Evolutionary conservation across 2,329 filamentous ascomycete species (phyloP), one percentile per base, ranked within the genome.

Genomic region (Dothistroma septosporum): DNA sequence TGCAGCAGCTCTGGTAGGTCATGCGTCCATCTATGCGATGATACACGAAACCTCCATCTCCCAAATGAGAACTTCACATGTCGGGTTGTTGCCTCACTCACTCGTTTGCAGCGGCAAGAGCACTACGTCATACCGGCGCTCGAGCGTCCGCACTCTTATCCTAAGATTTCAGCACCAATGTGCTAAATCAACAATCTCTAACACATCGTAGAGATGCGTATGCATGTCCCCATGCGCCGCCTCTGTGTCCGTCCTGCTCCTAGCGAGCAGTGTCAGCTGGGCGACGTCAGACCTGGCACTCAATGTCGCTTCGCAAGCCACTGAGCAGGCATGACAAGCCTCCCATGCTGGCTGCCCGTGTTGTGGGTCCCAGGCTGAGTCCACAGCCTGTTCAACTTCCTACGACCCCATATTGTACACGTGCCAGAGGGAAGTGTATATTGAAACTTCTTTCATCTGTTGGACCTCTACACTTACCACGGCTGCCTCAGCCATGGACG

Each of bases 401-500:
- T 37, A 16, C 16, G 4, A 37, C 35, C 9, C 3, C 16, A 11
- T 37, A 12, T 37, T 11, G 35, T 37, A 12, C 35, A 16, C 14
- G 14, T 37, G 16, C 16, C 9, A 16, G 5, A 37, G 35, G 16
- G 5, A 11, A 37, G 35, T 37, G 11, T 16, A 10, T 11, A 12
- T 11, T 10, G 5, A 11, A 11, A 37, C 35, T 28, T 28, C 24
- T 28, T 6, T 37, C 35, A 12, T 11, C 35, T 4, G 35, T 37
- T 16, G 16, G 11, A 37, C 8, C 31, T 2, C 53, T n/a, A 31
- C 33, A 35, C 48, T 16, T 6, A 16, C 10, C 28, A 41, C 46
- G 7, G 9, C 35, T 24, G 22, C 12, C 61, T 56, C 37, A 16
- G 63, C 63, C 59, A 53, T 64, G 54, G 66, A 66, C 10, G 22